Conservation (phyloP, 106 monocot species). For the Chionographis japonica region DNA sequence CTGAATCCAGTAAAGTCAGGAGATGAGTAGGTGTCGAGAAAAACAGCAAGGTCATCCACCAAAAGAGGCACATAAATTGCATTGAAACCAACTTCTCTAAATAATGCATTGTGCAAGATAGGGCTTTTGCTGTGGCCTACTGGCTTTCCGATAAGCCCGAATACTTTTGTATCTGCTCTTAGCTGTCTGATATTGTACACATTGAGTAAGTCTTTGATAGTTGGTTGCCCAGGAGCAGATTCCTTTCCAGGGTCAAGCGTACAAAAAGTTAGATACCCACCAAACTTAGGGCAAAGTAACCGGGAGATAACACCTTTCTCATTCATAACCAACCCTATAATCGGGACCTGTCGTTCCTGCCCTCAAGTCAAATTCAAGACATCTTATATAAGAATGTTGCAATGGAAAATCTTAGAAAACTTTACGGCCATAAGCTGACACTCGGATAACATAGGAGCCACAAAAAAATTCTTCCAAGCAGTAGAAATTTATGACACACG, state of each 20-base stretch:
- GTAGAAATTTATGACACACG: too few species aligned
- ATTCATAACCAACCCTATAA: conserved; percentile 89
- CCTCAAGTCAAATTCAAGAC: conserved; percentile 28
- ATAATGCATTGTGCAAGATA: conserved; percentile 67
- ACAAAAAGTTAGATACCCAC: conserved; percentile 93
- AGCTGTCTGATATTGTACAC: conserved; percentile 78
- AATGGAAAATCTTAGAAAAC: not conserved
- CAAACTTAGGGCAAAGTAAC: conserved; percentile 82
- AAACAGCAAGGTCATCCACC: conserved; percentile 65
- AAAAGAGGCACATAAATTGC: conserved; percentile 91
- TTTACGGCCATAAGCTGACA: not conserved
- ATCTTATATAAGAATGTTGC: conserved; percentile 2
- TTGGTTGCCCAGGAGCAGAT: conserved; percentile 95
- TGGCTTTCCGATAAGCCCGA: conserved; percentile 87
- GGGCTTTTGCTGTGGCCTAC: conserved; percentile 87
- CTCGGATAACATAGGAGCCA: not conserved
- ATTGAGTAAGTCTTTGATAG: conserved; percentile 63
- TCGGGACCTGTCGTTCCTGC: conserved; percentile 71
- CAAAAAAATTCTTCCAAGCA: too few species aligned
- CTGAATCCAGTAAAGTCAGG: conserved; percentile 94
- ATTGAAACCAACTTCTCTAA: conserved; percentile 63
- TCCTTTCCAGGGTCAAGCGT: conserved; percentile 58
- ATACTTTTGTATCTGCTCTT: conserved; percentile 62
- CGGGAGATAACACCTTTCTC: conserved; percentile 87
- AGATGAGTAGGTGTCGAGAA: conserved; percentile 72